phyloP scores from a whole-genome alignment of 2,329 filamentous ascomycete genomes.

The Eutypella sp. region DNA sequence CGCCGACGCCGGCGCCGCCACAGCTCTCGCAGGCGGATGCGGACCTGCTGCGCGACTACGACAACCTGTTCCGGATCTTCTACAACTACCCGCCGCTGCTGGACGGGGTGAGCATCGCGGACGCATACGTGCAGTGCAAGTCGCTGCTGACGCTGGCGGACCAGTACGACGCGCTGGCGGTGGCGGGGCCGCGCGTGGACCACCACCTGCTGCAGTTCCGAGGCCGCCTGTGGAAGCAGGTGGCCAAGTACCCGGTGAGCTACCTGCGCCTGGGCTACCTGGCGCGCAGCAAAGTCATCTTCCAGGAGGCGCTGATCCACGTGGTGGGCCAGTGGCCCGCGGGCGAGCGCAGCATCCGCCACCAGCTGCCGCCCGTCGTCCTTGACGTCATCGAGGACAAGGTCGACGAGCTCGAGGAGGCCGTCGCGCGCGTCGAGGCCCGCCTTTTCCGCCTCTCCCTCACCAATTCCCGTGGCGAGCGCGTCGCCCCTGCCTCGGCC shows the following conservation, averaged over 20 bases:
- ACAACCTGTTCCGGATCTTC: constrained; percentile 92
- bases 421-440: constrained; percentile 72
- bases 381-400: constrained; percentile 93
- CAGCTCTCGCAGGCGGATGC: constrained; percentile 57
- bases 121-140: constrained; percentile 92
- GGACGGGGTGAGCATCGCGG: constrained; percentile 82
- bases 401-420: constrained; percentile 83
- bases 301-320: constrained; percentile 83
- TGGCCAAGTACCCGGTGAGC: constrained; percentile 89
- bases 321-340: constrained; percentile 92
- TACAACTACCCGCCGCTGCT: constrained; percentile 86
- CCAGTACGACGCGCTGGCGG: constrained; percentile 84
- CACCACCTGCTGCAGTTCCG: constrained; percentile 93
- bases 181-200: constrained; percentile 85
- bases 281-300: constrained; percentile 76
- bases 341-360: constrained; percentile 70
- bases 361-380: constrained; percentile 67
- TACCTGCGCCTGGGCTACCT: constrained; percentile 89
- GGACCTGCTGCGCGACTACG: constrained; percentile 84
- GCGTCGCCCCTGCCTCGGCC: constrained; percentile 71
- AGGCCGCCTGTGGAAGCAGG: constrained; percentile 87
- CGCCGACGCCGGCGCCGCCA: constrained; percentile 31
- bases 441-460: constrained; percentile 78
- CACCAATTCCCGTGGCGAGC: constrained; percentile 73
- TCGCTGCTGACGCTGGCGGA: constrained; percentile 83